Conservation (phyloP, 2,329 filamentous ascomycete species). For the Calonectria honghensis region DNA sequence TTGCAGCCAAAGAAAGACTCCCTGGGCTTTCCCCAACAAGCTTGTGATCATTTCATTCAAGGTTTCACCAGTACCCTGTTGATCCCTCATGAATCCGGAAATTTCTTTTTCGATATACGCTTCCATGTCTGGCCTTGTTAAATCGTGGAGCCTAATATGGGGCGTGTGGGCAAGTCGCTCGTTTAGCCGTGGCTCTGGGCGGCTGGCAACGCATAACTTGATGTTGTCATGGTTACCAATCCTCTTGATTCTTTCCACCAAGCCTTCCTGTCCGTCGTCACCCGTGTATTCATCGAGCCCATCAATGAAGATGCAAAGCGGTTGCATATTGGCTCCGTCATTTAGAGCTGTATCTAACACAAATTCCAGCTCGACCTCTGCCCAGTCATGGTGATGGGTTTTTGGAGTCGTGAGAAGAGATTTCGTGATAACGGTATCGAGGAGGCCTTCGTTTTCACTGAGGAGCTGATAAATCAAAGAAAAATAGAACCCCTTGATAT, state of each 20-base stretch:
- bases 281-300: constrained; percentile 27
- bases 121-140: constrained; percentile 22
- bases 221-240: background rate
- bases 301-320: constrained; percentile 32
- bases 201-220: constrained; percentile 30
- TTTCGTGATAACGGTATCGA: background rate
- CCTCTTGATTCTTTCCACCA: background rate
- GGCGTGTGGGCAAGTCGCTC: background rate
- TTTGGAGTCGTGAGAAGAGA: background rate
- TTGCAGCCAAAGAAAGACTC: constrained; percentile 12
- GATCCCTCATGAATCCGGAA: background rate
- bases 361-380: background rate
- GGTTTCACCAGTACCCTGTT: background rate
- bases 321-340: background rate
- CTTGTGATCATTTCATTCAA: background rate
- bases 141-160: constrained; percentile 14
- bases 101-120: background rate
- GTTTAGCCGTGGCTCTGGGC: constrained; percentile 9
- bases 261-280: background rate
- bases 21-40: background rate
- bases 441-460: constrained; percentile 40
- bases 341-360: background rate
- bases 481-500: background rate
- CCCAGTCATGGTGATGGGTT: constrained; percentile 13
- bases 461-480: background rate